A percentile compares a stretch with the other conserved stretches of the same genome.
Conservation (phyloP, 2,329 filamentous ascomycete species). For the Trichophyton rubrum region DNA sequence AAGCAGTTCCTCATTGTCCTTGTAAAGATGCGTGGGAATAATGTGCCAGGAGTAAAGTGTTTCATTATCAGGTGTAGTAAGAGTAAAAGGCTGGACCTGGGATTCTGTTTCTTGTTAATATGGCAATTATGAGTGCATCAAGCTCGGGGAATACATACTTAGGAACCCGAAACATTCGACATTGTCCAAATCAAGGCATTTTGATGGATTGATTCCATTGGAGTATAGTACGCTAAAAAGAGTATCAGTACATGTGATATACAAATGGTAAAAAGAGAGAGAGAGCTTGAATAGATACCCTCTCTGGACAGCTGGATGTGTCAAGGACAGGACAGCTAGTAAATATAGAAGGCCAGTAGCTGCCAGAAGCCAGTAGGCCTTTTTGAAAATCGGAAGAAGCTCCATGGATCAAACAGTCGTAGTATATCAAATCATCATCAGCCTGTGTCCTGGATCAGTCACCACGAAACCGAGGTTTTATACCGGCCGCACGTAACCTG, state of each 20-base stretch:
- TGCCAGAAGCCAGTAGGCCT: conserved; percentile 45
- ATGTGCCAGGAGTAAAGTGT: conserved; percentile 84
- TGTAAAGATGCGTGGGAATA: conserved; percentile 64
- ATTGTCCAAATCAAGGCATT: conserved; percentile 59
- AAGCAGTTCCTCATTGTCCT: conserved; percentile 54
- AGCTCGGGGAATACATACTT: conserved; percentile 40
- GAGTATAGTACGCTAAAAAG: conserved; percentile 54
- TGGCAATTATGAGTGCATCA: background rate
- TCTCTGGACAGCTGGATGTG: conserved; percentile 61
- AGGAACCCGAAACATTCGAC: conserved; percentile 80
- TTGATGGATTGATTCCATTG: conserved; percentile 61
- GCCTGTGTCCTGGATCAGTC: background rate
- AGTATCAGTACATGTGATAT: conserved; percentile 33
- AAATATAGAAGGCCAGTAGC: conserved; percentile 54
- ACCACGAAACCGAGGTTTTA: too few relatives aligned
- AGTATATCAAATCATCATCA: background rate
- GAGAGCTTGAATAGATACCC: conserved; percentile 46
- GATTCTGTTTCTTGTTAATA: conserved; percentile 45
- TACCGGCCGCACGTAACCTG: too few relatives aligned
- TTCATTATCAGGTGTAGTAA: conserved; percentile 63
- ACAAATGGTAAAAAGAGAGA: background rate
- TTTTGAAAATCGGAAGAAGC: conserved; percentile 37
- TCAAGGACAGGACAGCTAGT: conserved; percentile 51
- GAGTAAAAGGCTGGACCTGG: conserved; percentile 75
- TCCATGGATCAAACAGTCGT: conserved; percentile 16